Percentiles rank a stretch among this genome's conserved stretches.
Conservation (phyloP, 1,284 basidiomycete genomes). For the Sporisorium reilianum region DNA sequence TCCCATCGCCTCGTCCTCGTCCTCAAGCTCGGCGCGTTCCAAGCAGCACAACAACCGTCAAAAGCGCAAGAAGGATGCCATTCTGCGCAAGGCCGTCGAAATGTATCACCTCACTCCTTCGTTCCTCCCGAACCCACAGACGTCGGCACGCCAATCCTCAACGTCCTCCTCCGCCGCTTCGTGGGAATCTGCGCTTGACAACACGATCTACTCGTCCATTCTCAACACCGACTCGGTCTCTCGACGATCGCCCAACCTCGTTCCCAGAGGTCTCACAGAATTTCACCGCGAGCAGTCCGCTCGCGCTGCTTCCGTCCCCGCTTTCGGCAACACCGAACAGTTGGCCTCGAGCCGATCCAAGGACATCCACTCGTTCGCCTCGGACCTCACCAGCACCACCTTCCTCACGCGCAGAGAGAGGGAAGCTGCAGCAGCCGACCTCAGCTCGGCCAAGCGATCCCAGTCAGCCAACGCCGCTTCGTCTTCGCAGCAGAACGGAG, state of each 20-base stretch:
- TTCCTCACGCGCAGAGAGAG: slow-evolving; percentile 45
- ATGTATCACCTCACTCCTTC: slow-evolving; percentile 65
- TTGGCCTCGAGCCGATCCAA: slow-evolving; percentile 19
- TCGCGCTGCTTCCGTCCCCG: slow-evolving; percentile 39
- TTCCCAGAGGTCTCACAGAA: slow-evolving; percentile 37
- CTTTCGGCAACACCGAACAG: slow-evolving; percentile 44
- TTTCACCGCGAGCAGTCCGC: slow-evolving; percentile 36
- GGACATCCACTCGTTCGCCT: slow-evolving; percentile 33
- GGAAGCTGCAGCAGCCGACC: slow-evolving; percentile 42
- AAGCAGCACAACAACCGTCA: slow-evolving; percentile 32
- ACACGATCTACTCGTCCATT: slow-evolving; percentile 45
- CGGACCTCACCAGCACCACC: slow-evolving; percentile 47
- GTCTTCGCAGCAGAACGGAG: slow-evolving; percentile 10
- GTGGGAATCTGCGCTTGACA: slow-evolving; percentile 45
- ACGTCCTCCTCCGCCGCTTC: slow-evolving; percentile 8
- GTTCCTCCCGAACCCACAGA: slow-evolving; percentile 58
- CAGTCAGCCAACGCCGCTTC: not conserved
- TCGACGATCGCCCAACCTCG: slow-evolving; percentile 39
- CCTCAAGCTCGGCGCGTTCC: slow-evolving; percentile 14
- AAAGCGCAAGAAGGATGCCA: slow-evolving; percentile 45
- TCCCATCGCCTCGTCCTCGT: slow-evolving; percentile 33
- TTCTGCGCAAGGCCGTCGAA: slow-evolving; percentile 61
- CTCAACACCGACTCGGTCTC: slow-evolving; percentile 44
- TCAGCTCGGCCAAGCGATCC: slow-evolving; percentile 1
- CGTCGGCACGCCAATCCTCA: slow-evolving; percentile 13